phyloP scores from a whole-genome alignment of 1,284 basidiomycete genomes.

The Ustilago tritici region DNA sequence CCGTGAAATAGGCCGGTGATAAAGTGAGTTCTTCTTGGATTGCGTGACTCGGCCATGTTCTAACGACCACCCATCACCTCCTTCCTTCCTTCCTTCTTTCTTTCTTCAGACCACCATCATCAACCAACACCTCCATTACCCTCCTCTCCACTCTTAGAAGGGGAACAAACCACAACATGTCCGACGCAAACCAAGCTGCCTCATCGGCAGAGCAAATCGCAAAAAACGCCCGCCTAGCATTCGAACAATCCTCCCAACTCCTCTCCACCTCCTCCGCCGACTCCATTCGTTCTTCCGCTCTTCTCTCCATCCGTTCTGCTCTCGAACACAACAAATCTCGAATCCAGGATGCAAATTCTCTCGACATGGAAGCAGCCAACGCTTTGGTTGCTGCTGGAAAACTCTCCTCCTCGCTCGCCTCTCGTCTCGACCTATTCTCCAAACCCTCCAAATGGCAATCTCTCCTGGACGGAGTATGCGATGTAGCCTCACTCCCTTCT shows the following conservation, averaged over 20 bases:
- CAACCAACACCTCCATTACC: not conserved
- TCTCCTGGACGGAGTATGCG: constrained; percentile 88
- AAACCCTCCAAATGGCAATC: constrained; percentile 89
- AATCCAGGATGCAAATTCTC: constrained; percentile 57
- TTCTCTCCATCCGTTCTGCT: constrained; percentile 49
- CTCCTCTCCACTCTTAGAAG: not conserved
- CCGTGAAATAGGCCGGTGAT: not conserved
- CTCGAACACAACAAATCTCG: constrained; percentile 50
- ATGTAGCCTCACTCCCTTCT: constrained; percentile 86
- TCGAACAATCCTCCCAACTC: constrained; percentile 35
- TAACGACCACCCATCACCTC: not conserved
- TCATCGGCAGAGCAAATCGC: constrained; percentile 39
- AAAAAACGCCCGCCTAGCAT: constrained; percentile 44
- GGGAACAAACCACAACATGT: not conserved
- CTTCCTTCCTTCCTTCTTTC: not conserved
- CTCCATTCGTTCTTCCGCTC: constrained; percentile 38
- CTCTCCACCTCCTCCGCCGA: constrained; percentile 49
- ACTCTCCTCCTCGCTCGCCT: constrained; percentile 84
- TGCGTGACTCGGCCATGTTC: not conserved
- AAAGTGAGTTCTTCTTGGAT: not conserved
- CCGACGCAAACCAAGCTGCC: not conserved
- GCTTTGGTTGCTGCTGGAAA: constrained; percentile 82
- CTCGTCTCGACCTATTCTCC: constrained; percentile 84
- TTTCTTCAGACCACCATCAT: not conserved
- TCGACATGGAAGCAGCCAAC: constrained; percentile 73